Evolutionary conservation across 1,284 basidiomycete genomes (phyloP), one percentile per base, ranked within the genome.

Genomic region (Coniophora puteana): DNA sequence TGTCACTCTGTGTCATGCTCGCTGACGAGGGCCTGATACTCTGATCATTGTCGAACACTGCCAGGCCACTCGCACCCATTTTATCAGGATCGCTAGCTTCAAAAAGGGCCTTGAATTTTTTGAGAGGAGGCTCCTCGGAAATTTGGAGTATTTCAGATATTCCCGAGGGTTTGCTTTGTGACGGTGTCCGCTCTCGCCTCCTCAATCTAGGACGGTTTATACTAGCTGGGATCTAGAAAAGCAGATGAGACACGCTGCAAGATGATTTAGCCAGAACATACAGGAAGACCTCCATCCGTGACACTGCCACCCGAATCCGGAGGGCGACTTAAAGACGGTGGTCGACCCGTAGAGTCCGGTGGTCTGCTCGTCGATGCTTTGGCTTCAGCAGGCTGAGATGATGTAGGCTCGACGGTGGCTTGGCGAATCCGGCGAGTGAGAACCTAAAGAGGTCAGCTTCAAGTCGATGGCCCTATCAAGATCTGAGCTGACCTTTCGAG

Each of bases 41-140:
- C 27, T 41, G 28, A 12, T 17, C 46, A 30, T 40, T 48, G 22
- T 54, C 55, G 33, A 49, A 48, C 22, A 36, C 38, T 2, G 41
- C 47, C 10, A 22, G 38, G 10, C 43, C n/a, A 34, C 31, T 32
- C 4, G 55, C 50, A 14, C 45, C 37, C 38, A 62, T 52, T 28
- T 62, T 67, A 43, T 72, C 69, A 11, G 78, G 80, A 52, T 83
- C 68, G 38, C 68, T 83, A 18, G 74, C 74, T 11, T 88, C 83
- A 46, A 84, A 88, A 4, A 88, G 66, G 0, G 75, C 75, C 51
- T 78, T 83, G 62, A 80, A 85, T 53, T 77, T 83, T 54, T 86
- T 85, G 17, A 78, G 58, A 3, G 78, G 72, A 1, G 81, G 78
- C 49, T 82, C 74, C 41, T 63, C 61, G 2, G 38, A 51, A 18